Percentiles rank a stretch among this genome's conserved stretches.
These are phyloP conservation scores for Colletotrichum abscissum DNA, from an alignment of 2,329 filamentous ascomycete species.

Conservation along the genomic window DNA sequence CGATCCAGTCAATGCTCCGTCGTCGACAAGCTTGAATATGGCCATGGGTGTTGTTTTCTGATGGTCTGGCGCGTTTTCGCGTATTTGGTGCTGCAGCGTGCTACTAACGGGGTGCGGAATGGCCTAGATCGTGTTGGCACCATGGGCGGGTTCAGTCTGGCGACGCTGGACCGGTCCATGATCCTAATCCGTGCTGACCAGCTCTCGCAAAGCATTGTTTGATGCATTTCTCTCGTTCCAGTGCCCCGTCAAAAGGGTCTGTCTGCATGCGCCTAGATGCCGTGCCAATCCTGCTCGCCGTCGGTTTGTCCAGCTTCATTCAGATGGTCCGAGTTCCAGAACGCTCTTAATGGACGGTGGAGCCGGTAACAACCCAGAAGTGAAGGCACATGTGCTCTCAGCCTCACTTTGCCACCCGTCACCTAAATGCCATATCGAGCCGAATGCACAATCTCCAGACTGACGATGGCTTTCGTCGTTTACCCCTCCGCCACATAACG, in stretches of 20 bases:
- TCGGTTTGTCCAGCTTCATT: not conserved
- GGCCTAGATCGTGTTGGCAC: not conserved
- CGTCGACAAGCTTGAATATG: not conserved
- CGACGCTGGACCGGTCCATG: conserved; percentile 2
- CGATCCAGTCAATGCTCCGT: not conserved
- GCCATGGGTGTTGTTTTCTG: not conserved
- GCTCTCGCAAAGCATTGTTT: not conserved
- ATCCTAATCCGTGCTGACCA: conserved; percentile 11
- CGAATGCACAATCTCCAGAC: conserved; percentile 30
- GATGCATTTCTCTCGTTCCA: not conserved
- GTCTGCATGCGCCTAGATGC: not conserved
- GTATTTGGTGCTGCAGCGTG: not conserved
- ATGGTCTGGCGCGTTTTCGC: not conserved
- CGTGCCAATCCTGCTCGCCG: not conserved
- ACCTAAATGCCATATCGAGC: conserved; percentile 24
- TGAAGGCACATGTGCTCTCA: conserved; percentile 16
- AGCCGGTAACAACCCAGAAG: conserved; percentile 6
- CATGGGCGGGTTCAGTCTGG: not conserved
- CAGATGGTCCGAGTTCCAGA: conserved; percentile 31
- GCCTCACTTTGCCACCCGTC: conserved; percentile 11
- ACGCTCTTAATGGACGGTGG: conserved; percentile 31
- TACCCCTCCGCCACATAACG: conserved; percentile 8
- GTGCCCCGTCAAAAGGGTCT: conserved; percentile 6
- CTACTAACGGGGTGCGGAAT: not conserved
- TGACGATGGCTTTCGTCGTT: conserved; percentile 21